Evolutionary conservation across 2,329 filamentous ascomycete species (phyloP), one percentile per base, ranked within the genome.

Genomic region (Nemania diffusa): DNA sequence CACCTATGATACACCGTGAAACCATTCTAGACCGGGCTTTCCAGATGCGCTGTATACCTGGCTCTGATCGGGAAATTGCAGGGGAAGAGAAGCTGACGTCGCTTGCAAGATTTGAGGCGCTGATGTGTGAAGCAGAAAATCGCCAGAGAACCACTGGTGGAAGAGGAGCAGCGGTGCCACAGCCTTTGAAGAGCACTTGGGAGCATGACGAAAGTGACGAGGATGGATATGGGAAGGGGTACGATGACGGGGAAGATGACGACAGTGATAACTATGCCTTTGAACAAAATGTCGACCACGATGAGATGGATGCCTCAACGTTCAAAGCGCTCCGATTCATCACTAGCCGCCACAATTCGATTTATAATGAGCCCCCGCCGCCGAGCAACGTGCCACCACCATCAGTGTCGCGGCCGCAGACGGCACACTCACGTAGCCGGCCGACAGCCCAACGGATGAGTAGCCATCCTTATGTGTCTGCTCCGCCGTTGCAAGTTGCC

Each of bases 11-110:
- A 0, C 86, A 85, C 1, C 83, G 88, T 17, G 88, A 91, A 77
- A 90, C 89, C 0, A 91, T 91, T 58, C 77, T 91, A n/a, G 89
- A 91, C 74, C 80, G 89, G 44, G 89, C 89, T 0, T 91, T 91
- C 72, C 87, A 89, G 71, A 78, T 91, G 78, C 83, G 86, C 8
- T 87, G 81, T 64, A 89, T 91, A 37, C 88, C 88, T 17, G 88
- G 88, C 5, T 86, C 86, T 2, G 87, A 88, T 11, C 78, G 79
- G 7, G 81, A 85, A 57, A 71, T 78, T 1, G 83, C 84, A 0
- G 88, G 88, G 3, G 87, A 89, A 68, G 87, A 90, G 71, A 89
- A 90, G 65, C 79, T 90, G 17, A 90, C 85, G 70, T 91, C 88
- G 0, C 81, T 91, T 34, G 89, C 88, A 9, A 83, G 87, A 24